A percentile compares a stretch with the other conserved stretches of the same genome.
These are phyloP conservation scores for Macrocybe gigantea DNA, from an alignment of 768 basidiomycete genomes.

Conservation along the genomic window DNA sequence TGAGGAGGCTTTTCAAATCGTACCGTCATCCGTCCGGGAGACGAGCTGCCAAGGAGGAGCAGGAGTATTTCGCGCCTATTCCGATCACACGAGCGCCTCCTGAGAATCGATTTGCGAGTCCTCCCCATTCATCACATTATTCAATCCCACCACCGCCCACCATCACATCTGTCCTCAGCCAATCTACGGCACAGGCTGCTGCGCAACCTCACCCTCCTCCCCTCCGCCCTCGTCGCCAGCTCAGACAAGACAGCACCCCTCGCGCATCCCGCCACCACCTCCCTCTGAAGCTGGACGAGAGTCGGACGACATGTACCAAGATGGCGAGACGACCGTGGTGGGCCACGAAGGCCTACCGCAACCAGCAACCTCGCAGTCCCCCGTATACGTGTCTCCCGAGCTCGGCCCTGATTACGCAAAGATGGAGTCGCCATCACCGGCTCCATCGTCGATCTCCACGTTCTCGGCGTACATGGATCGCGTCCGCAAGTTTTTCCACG, in stretches of 20 bases:
- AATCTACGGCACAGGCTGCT: neutral
- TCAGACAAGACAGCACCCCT: neutral
- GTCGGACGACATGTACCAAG: constrained; percentile 1
- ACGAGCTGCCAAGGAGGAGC: no score
- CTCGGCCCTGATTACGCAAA: constrained; percentile 27
- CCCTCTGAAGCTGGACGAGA: constrained; percentile 5
- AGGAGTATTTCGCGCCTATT: no score
- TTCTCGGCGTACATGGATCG: constrained; percentile 20
- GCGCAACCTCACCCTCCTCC: neutral
- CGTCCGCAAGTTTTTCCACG: constrained; percentile 22
- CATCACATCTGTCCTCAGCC: neutral
- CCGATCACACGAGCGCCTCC: no score
- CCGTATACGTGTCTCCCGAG: constrained; percentile 21
- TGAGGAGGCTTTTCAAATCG: constrained; percentile 10
- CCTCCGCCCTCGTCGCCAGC: neutral
- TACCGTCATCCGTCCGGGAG: neutral
- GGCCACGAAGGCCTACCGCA: no score
- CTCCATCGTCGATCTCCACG: constrained; percentile 16
- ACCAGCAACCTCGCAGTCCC: constrained; percentile 3
- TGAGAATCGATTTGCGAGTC: no score
- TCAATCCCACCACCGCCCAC: neutral
- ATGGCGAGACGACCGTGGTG: constrained; percentile 9
- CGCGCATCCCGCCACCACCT: neutral
- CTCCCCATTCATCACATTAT: no score
- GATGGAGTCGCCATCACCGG: constrained; percentile 19